Conservation (phyloP, 805 yeast genomes). For the Lipomyces kockii region DNA sequence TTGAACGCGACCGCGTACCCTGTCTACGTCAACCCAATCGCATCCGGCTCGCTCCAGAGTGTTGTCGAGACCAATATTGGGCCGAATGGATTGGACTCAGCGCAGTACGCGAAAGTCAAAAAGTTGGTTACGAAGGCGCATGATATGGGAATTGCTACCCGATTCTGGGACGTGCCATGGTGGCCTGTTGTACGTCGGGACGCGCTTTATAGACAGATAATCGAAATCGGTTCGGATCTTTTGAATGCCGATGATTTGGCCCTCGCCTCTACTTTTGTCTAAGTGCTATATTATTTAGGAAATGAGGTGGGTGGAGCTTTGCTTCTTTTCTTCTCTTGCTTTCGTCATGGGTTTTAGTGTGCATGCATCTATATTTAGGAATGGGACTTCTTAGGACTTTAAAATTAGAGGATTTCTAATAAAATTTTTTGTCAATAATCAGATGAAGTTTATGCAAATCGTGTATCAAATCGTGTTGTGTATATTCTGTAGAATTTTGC, state of each 20-base stretch:
- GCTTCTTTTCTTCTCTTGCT: background rate
- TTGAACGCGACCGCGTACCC: slow-evolving; percentile 37
- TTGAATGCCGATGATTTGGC: slow-evolving; percentile 66
- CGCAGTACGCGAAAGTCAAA: slow-evolving; percentile 45
- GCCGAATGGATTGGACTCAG: slow-evolving; percentile 45
- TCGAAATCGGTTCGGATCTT: slow-evolving; percentile 57
- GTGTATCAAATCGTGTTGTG: too few relatives aligned
- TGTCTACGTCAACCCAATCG: slow-evolving; percentile 46
- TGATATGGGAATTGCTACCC: slow-evolving; percentile 54
- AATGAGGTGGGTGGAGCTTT: background rate
- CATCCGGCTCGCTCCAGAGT: slow-evolving; percentile 43
- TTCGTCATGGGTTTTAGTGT: background rate
- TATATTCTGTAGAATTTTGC: too few relatives aligned
- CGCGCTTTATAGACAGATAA: slow-evolving; percentile 56
- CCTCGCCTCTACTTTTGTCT: slow-evolving; percentile 44
- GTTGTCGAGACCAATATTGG: slow-evolving; percentile 39
- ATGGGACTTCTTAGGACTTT: background rate
- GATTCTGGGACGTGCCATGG: slow-evolving; percentile 73
- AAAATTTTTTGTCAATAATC: too few relatives aligned
- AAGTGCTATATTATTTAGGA: background rate
- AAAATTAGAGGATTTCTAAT: background rate
- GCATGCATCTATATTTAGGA: background rate
- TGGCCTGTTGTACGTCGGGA: slow-evolving; percentile 62
- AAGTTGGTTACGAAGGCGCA: slow-evolving; percentile 53
- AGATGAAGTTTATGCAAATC: too few relatives aligned